Base-by-base conservation (phyloP, 805 yeast genomes). In the Wickerhamomyces queroliae region DNA sequence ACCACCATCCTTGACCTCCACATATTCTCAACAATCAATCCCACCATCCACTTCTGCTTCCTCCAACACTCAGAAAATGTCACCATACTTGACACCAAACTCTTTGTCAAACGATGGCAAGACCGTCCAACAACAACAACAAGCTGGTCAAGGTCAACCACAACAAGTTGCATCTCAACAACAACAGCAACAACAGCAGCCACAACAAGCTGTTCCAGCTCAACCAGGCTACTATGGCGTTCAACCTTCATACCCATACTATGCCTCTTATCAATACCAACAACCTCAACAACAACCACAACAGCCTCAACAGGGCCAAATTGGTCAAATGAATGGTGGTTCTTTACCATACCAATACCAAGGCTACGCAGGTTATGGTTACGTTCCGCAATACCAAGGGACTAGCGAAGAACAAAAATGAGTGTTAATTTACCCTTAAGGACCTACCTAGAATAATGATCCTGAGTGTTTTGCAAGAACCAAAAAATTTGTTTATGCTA, bases 1-100 rank as follows among this genome's bases (percentile, higher is more conserved):
- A n/a, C 18, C 16, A 13, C 26, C 35, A 32, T n/a, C 25, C 15
- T 18, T 15, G 13, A 9, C 36, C 35, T 36, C 34, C 9, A 33
- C 42, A 21, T n/a, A 11, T 33, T 13, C 32, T 25, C 33, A 32
- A 17, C 38, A 33, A 19, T 23, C 19, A 35, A 30, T 36, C 36
- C 37, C 39, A 35, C 30, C 8, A 38, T 27, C 20, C 26, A 17
- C 36, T 20, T 17, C 13, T 29, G 3, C 23, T 37, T 27, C 26
- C 28, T 11, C 13, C 35, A 4, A 16, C 38, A 12, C 39, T 13
- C 46, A 40, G 26, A 28, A 44, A 28, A 21, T 37, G 7, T 47
- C 56, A 4, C 57, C 57, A 25, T 50, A 51, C 35, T 16, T 54
- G 38, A 45, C 55, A 2, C 53, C 58, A 39, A 45, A 43, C 15